Conservation (phyloP, 1,139 yeast genomes). For the Martiniozyma asiatica region DNA sequence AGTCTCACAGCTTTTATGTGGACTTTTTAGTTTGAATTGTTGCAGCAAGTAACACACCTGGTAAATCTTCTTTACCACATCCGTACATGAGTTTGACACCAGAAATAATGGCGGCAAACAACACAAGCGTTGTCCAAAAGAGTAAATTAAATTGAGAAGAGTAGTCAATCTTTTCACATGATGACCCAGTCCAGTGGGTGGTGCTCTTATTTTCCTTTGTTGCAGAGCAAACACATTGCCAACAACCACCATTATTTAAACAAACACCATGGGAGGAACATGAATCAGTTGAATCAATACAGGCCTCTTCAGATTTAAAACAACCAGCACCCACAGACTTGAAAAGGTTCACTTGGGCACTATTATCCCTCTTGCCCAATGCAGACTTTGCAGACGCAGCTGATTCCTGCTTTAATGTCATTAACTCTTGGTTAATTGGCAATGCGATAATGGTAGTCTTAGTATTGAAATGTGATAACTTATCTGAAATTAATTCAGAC, state of each 20-base stretch:
- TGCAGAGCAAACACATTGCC: constrained; percentile 48
- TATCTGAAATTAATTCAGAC: constrained; percentile 22
- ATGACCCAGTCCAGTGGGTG: constrained; percentile 54
- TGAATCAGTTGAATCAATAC: constrained; percentile 38
- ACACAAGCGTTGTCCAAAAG: constrained; percentile 49
- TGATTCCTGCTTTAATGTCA: too few relatives aligned
- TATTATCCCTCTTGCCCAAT: neutral
- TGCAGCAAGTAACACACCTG: constrained; percentile 57
- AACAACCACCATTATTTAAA: constrained; percentile 32
- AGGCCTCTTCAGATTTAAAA: constrained; percentile 36
- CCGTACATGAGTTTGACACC: constrained; percentile 43
- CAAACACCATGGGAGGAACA: constrained; percentile 62
- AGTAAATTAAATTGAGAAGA: constrained; percentile 53
- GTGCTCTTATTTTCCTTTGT: constrained; percentile 34
- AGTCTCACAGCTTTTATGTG: constrained; percentile 11
- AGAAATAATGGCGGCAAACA: constrained; percentile 33
- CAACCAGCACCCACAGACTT: constrained; percentile 17
- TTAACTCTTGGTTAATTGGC: constrained; percentile 16
- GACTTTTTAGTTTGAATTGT: constrained; percentile 30
- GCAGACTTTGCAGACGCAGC: neutral
- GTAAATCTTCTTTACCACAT: constrained; percentile 50
- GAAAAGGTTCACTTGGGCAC: neutral
- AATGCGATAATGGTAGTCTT: constrained; percentile 24
- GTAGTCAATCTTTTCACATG: constrained; percentile 57
- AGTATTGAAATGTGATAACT: constrained; percentile 11